Evolutionary conservation across 331 rosid species (phyloP), one percentile per base, ranked within the genome.

Genomic region (Rhamnella rubrinervis): DNA sequence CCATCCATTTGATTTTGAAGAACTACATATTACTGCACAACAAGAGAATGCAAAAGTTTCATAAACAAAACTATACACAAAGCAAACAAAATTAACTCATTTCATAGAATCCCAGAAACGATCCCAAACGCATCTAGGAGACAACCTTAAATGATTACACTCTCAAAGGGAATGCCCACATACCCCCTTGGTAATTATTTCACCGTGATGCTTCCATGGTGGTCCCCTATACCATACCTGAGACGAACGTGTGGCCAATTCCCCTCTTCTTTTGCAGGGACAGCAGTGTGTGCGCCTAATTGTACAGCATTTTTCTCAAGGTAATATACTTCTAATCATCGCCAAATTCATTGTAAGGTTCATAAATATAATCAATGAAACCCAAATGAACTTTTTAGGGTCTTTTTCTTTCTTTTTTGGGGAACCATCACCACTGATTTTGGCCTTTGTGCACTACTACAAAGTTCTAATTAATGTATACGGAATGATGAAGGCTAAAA

Each of bases 201-300:
- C 49, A 13, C 65, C 17, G 72, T 77, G 60, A 84, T 72, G 85
- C 63, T 64, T 65, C 55, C 18, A 66, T 59, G 78, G 71, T 59
- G 77, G 76, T 55, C 78, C 81, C 78, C 65, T 73, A 47, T 20
- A 72, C 47, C 13, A 63, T 70, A 69, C 76, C 83, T 62, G 72
- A 74, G 60, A 71, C 71, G 66, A 76, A 79, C 85, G 81, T 83
- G 86, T 81, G 87, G 78, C 73, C 65, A 38, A 38, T 53, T 31
- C 15, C 73, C 66, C 31, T 7, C 4, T 20, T 57, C 77, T 65
- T 58, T 64, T 69, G 74, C 60, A 72, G 80, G 68, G 59, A 63
- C 60, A 37, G 46, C 20, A 68, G 59, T 19, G 11, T 26, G 15
- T 13, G 16, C 25, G 17, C 12, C 1, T 23, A 16, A 11, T 50